phyloP scores from a whole-genome alignment of 768 basidiomycete species.

The Trametes maxima region DNA sequence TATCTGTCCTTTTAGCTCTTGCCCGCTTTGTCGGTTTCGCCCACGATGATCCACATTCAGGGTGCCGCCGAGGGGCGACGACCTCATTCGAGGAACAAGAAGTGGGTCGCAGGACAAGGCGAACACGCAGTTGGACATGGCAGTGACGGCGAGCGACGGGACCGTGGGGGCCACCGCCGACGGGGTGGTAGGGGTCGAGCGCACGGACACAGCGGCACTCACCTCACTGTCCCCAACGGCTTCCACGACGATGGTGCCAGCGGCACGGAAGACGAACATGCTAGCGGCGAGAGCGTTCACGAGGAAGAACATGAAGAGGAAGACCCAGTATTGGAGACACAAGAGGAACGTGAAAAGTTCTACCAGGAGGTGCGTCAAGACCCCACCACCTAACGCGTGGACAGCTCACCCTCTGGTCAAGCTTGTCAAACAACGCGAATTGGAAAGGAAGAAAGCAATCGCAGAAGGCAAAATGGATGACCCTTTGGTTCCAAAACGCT shows the following conservation, averaged over 20 bases:
- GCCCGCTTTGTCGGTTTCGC: too few species aligned
- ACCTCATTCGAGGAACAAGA: constrained; percentile 54
- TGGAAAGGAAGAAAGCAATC: constrained; percentile 73
- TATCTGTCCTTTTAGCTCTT: background rate
- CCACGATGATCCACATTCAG: constrained; percentile 24
- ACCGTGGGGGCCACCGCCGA: constrained; percentile 60
- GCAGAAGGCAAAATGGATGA: constrained; percentile 87
- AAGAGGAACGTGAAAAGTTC: constrained; percentile 67
- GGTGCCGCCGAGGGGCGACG: constrained; percentile 31
- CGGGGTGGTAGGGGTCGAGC: constrained; percentile 45
- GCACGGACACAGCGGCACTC: constrained; percentile 38
- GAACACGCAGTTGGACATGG: constrained; percentile 41
- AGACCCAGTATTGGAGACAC: constrained; percentile 55
- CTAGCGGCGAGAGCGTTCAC: constrained; percentile 36
- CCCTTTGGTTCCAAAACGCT: constrained; percentile 72
- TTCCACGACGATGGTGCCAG: constrained; percentile 35
- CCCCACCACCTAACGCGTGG: constrained; percentile 5
- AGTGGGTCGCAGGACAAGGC: constrained; percentile 58
- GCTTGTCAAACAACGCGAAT: constrained; percentile 76
- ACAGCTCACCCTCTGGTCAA: constrained; percentile 22
- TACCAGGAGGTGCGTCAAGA: constrained; percentile 63
- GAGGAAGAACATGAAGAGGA: constrained; percentile 31
- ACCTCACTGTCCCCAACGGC: constrained; percentile 17
- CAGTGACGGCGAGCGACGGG: constrained; percentile 59
- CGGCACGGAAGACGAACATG: constrained; percentile 38